phyloP scores from a whole-genome alignment of 805 yeast species.

The Candida andamanensis region DNA sequence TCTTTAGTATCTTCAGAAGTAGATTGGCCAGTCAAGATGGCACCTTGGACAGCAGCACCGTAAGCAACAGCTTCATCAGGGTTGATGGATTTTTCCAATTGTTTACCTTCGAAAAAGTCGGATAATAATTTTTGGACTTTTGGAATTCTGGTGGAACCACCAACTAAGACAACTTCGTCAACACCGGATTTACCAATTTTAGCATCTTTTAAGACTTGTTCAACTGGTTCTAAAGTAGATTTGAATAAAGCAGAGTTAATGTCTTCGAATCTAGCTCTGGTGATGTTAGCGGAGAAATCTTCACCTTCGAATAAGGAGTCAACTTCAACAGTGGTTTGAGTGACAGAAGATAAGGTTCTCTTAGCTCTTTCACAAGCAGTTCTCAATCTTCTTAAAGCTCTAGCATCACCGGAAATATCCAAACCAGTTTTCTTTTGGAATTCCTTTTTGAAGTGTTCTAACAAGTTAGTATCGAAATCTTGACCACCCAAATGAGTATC shows the following conservation, averaged over 20 bases:
- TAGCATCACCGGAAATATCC: conserved; percentile 43
- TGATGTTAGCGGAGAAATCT: conserved; percentile 45
- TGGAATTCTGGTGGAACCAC: conserved; percentile 52
- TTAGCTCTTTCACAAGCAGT: conserved; percentile 50
- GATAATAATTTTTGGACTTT: conserved; percentile 47
- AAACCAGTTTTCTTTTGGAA: conserved; percentile 44
- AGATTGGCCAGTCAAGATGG: conserved; percentile 46
- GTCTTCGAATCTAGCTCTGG: conserved; percentile 50
- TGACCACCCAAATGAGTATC: conserved; percentile 51
- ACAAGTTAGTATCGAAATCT: conserved; percentile 48
- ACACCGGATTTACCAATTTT: conserved; percentile 36
- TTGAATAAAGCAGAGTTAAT: conserved; percentile 46
- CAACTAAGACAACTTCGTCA: conserved; percentile 46
- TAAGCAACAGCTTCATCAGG: conserved; percentile 50
- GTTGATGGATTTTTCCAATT: conserved; percentile 45
- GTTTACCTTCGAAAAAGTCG: conserved; percentile 47
- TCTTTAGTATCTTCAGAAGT: conserved; percentile 47
- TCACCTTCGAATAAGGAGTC: conserved; percentile 47
- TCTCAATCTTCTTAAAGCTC: conserved; percentile 49
- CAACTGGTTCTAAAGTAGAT: conserved; percentile 47
- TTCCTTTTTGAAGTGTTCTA: conserved; percentile 42
- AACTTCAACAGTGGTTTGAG: conserved; percentile 46
- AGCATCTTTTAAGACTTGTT: conserved; percentile 46
- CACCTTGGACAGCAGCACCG: conserved; percentile 50
- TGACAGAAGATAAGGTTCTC: conserved; percentile 46